phyloP scores from a whole-genome alignment of 1,284 basidiomycete species.

The Apiotrichum veenhuisii region DNA sequence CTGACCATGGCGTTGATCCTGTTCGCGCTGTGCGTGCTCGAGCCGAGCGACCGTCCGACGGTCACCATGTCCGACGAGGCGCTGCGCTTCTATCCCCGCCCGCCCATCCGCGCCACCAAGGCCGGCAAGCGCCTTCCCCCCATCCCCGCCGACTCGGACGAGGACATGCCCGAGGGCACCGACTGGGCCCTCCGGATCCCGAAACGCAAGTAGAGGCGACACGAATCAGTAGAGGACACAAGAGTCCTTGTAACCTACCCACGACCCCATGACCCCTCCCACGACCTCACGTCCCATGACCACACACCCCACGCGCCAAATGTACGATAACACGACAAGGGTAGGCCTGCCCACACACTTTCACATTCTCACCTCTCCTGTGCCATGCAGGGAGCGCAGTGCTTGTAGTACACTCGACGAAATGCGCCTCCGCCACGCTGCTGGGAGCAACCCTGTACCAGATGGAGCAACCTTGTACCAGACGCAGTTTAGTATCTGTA shows the following conservation, averaged over 20 bases:
- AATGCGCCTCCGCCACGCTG: no score
- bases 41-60: slow-evolving; percentile 3
- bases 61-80: slow-evolving; percentile 7
- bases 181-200: neutral
- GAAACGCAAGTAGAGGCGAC: neutral
- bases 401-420: neutral
- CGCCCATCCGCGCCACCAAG: neutral
- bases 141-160: neutral
- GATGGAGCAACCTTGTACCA: no score
- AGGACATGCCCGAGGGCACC: neutral
- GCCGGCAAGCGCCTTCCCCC: neutral
- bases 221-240: neutral
- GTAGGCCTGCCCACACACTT: no score
- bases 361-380: neutral
- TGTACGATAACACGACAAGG: no score
- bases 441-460: no score
- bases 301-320: no score
- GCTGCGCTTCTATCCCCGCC: slow-evolving; percentile 1
- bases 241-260: no score
- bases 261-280: no score
- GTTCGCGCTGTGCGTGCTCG: slow-evolving; percentile 7
- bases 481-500: no score
- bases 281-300: no score
- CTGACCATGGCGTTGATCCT: slow-evolving; percentile 6
- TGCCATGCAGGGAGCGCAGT: neutral